A percentile compares a stretch with the other conserved stretches of the same genome.
These are phyloP conservation scores for Vinca minor DNA, from an alignment of 257 asterid genomes.

Conservation along the genomic window DNA sequence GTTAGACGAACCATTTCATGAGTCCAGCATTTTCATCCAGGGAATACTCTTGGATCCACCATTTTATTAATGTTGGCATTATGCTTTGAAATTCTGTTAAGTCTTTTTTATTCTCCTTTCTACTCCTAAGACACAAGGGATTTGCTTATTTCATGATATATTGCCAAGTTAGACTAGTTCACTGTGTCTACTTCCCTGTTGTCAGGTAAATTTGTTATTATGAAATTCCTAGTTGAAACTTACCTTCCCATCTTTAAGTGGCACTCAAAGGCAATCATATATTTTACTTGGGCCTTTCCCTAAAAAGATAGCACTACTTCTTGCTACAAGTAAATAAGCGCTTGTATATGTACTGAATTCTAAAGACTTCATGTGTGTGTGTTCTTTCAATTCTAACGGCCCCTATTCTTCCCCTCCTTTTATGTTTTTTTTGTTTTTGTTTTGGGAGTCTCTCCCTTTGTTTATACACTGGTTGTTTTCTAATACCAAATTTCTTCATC, in stretches of 20 bases:
- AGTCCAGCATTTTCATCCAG: background rate
- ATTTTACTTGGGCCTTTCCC: background rate
- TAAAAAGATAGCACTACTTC: background rate
- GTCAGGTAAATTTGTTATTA: background rate
- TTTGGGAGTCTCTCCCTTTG: background rate
- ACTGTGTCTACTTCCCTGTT: conserved; percentile 2
- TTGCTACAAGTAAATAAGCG: background rate
- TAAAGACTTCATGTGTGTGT: background rate
- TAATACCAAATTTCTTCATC: background rate
- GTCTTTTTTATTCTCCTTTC: background rate
- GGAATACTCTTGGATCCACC: background rate
- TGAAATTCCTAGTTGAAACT: background rate
- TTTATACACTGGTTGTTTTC: background rate
- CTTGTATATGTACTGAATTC: background rate
- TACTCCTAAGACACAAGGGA: background rate
- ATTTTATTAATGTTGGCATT: background rate
- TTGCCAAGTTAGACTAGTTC: conserved; percentile 3
- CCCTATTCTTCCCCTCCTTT: background rate
- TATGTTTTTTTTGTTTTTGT: background rate
- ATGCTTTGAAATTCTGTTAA: background rate
- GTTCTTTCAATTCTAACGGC: background rate
- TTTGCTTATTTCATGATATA: conserved; percentile 9
- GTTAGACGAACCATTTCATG: background rate
- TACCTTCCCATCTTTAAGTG: background rate
- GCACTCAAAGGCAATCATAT: no score